Conservation (phyloP, 495 filamentous ascomycete species). For the Astrocystis sublimbata region DNA sequence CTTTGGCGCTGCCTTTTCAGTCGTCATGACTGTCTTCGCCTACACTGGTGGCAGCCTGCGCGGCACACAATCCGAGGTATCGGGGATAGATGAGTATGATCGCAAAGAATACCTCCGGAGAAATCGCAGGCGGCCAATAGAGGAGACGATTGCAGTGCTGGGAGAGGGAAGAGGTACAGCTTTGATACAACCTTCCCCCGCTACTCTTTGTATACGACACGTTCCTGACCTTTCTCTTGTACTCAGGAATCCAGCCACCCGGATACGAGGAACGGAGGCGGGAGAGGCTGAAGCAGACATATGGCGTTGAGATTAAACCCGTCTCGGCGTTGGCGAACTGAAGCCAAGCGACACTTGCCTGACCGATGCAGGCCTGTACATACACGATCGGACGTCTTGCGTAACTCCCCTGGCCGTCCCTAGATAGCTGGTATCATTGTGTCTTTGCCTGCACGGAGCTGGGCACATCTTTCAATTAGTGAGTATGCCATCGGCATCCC, state of each 20-base stretch:
- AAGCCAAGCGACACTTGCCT: slow-evolving; percentile 9
- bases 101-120: slow-evolving; percentile 74
- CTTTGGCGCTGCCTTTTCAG: slow-evolving; percentile 65
- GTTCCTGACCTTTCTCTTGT: slow-evolving; percentile 13
- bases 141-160: slow-evolving; percentile 78
- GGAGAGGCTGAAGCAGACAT: slow-evolving; percentile 82
- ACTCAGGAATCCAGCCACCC: slow-evolving; percentile 73
- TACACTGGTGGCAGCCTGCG: slow-evolving; percentile 74
- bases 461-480: slow-evolving; percentile 5
- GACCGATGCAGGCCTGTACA: slow-evolving; percentile 27
- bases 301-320: slow-evolving; percentile 79
- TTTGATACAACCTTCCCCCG: background rate
- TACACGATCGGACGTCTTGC: slow-evolving; percentile 36
- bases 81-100: slow-evolving; percentile 73
- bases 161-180: slow-evolving; percentile 86
- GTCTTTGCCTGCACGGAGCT: slow-evolving; percentile 2
- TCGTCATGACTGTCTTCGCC: slow-evolving; percentile 67
- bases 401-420: slow-evolving; percentile 2
- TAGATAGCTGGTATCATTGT: background rate
- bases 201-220: background rate
- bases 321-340: slow-evolving; percentile 38
- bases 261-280: slow-evolving; percentile 86
- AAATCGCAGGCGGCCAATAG: slow-evolving; percentile 71
- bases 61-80: slow-evolving; percentile 49
- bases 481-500: slow-evolving; percentile 2